Conservation (phyloP, 768 basidiomycete species). For the Hericium coralloides region DNA sequence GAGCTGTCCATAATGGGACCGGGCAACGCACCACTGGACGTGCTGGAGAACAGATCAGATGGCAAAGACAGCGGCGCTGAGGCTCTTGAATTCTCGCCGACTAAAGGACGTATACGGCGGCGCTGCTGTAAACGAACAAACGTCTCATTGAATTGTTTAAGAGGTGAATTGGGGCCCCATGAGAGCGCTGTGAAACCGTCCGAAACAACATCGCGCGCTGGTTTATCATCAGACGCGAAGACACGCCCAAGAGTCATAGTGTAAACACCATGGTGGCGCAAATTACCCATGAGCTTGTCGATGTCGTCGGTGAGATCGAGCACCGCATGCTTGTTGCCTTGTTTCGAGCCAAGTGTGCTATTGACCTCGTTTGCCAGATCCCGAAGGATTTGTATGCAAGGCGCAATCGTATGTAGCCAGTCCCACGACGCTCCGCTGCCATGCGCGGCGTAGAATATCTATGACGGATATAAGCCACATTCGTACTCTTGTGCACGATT, state of each 20-base stretch:
- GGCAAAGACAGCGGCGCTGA: too few species aligned
- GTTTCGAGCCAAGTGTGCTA: constrained; percentile 18
- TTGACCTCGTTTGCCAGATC: constrained; percentile 19
- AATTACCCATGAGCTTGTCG: background rate
- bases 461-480: too few species aligned
- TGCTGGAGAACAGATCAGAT: too few species aligned
- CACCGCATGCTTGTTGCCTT: constrained; percentile 23
- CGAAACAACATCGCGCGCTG: background rate
- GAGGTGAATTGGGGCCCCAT: background rate
- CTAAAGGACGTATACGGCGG: background rate
- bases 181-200: background rate
- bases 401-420: constrained; percentile 24
- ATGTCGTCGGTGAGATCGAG: constrained; percentile 25
- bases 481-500: too few species aligned
- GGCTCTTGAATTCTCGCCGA: background rate
- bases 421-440: constrained; percentile 26
- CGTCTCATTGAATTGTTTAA: background rate
- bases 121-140: background rate
- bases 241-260: background rate
- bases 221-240: background rate
- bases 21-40: too few species aligned
- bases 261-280: constrained; percentile 1
- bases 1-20: too few species aligned
- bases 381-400: constrained; percentile 21
- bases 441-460: constrained; percentile 24